Conservation (phyloP, 164 flowering plant species). For the Echeveria elegans region DNA sequence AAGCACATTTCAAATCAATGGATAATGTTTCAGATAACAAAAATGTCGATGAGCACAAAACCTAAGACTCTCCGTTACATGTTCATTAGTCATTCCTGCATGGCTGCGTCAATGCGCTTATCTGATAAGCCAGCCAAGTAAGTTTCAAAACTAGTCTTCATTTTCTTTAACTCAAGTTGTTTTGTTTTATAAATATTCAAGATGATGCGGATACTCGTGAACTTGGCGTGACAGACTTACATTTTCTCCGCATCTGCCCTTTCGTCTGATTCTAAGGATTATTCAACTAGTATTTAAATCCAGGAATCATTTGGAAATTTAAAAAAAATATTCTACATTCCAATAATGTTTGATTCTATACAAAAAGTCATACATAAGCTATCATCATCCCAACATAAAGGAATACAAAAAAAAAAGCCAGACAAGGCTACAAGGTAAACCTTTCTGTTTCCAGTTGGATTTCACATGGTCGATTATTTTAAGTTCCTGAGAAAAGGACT, state of each 20-base stretch:
- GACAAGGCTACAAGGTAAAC: not conserved
- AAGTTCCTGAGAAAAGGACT: too few species aligned
- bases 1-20: not conserved
- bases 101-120: not conserved
- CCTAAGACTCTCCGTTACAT: not conserved
- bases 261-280: conserved; percentile 7
- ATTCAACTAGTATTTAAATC: not conserved
- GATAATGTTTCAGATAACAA: not conserved
- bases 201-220: not conserved
- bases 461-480: not conserved
- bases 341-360: conserved; percentile 4
- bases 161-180: not conserved
- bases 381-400: not conserved
- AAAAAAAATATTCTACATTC: not conserved
- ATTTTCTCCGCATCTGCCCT: conserved; percentile 2
- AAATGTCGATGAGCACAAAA: not conserved
- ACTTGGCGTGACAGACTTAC: not conserved
- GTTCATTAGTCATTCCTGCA: not conserved
- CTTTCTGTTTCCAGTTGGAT: not conserved
- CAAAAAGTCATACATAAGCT: not conserved
- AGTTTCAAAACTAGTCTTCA: too few species aligned
- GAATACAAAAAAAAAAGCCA: not conserved
- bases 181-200: too few species aligned
- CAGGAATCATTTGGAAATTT: not conserved
- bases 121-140: not conserved